Conservation (phyloP, 495 filamentous ascomycete species). For the Peziza echinospora region DNA sequence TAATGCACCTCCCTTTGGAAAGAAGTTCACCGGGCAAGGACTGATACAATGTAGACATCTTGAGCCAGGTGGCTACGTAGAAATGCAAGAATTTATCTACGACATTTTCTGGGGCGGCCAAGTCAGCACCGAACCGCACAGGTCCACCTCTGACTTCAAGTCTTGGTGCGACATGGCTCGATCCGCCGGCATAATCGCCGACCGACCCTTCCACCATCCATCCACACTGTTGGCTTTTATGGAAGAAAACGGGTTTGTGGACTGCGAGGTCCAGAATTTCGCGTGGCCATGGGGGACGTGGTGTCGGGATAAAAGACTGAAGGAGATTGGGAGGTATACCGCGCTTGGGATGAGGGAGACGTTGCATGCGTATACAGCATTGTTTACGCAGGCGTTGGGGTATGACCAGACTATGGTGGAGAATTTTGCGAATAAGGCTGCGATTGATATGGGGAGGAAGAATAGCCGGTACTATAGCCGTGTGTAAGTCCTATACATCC, state of each 20-base stretch:
- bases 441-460: slow-evolving; percentile 28
- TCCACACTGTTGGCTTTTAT: slow-evolving; percentile 24
- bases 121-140: no score
- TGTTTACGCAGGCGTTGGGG: slow-evolving; percentile 31
- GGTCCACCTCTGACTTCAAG: slow-evolving; percentile 18
- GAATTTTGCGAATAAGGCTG: slow-evolving; percentile 30
- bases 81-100: background rate
- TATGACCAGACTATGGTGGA: slow-evolving; percentile 32
- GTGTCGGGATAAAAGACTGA: slow-evolving; percentile 33
- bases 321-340: slow-evolving; percentile 27
- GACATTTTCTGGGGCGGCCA: no score
- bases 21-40: no score
- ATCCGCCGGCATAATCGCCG: slow-evolving; percentile 24
- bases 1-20: no score
- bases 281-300: slow-evolving; percentile 37
- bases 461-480: background rate
- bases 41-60: no score
- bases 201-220: slow-evolving; percentile 28
- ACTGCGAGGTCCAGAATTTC: slow-evolving; percentile 28
- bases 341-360: slow-evolving; percentile 24
- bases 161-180: slow-evolving; percentile 27
- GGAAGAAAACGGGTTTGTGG: slow-evolving; percentile 35
- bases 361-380: slow-evolving; percentile 24
- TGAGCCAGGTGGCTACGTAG: background rate
- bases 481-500: no score